Conservation (phyloP, 1,139 yeast genomes). For the Diutina mesorugosa region DNA sequence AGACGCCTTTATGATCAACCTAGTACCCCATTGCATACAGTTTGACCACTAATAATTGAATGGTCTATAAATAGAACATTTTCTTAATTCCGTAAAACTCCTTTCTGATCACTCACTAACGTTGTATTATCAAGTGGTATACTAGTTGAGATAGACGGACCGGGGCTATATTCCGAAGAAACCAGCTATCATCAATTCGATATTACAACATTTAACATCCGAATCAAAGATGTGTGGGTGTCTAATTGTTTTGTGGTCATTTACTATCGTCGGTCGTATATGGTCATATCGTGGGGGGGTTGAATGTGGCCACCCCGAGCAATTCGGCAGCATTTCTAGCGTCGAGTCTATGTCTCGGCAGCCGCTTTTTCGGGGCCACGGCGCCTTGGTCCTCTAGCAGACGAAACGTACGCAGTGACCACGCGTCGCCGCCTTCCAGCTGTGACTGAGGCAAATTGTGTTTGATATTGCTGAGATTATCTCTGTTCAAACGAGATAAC, state of each 20-base stretch:
- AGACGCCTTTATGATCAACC: too few species aligned
- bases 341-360: slow-evolving; percentile 31
- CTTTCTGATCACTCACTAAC: too few species aligned
- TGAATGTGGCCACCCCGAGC: slow-evolving; percentile 63
- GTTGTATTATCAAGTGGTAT: too few species aligned
- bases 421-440: slow-evolving; percentile 41
- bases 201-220: too few species aligned
- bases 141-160: too few species aligned
- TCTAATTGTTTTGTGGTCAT: background rate
- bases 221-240: background rate
- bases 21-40: too few species aligned
- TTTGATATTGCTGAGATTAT: slow-evolving; percentile 31
- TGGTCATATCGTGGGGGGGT: background rate
- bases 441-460: slow-evolving; percentile 39
- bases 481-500: slow-evolving; percentile 72
- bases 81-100: too few species aligned
- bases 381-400: slow-evolving; percentile 31
- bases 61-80: too few species aligned
- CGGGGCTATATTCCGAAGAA: too few species aligned
- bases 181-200: too few species aligned
- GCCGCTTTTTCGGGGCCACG: slow-evolving; percentile 7
- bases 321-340: slow-evolving; percentile 75
- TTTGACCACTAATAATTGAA: too few species aligned
- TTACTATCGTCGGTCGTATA: background rate
- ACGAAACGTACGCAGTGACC: slow-evolving; percentile 53